Evolutionary conservation across 768 basidiomycete species (phyloP), one percentile per base, ranked within the genome.

Genomic region (Lentinula boryana): DNA sequence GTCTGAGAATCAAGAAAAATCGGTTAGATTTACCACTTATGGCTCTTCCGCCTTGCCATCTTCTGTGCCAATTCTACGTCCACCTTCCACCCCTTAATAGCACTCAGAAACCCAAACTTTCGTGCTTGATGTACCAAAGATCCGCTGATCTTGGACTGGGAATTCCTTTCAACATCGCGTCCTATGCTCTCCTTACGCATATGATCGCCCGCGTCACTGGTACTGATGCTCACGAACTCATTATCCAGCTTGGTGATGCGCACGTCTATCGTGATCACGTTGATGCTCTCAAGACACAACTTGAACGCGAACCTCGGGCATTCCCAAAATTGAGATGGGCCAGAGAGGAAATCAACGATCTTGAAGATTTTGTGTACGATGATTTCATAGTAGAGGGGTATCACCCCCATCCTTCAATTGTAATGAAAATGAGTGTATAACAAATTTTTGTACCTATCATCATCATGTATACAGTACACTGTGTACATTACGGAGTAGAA

Each of bases 61-160:
- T 98, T 86, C 88, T 98, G 74, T 98, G 95, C 75, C 97, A 99
- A 71, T 99, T 99, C 81, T 98, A 93, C 77, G 96, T 99, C 38
- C 89, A 93, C 69, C 86, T 96, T 38, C 91, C 96, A 0, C 74
- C 85, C 3, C 64, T 79, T 0, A 66, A 73, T 13, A 67, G 78
- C 16, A 79, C 84, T 1, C 69, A 76, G 16, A 87, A 84, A 64
- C 88, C 88, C 8, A 83, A 83, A 60, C 87, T 98, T 16, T 95
- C 93, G 8, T 98, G 95, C 72, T 81, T 96, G 49, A 95, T 98
- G 94, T 98, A 88, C 77, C 96, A 98, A 69, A 91, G 97, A 51
- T 98, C 96, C 12, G 95, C 95, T 16, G 96, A 99, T 71, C 84
- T 98, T 7, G 96, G 96, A 1, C 91, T 99, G 41, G 96, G 96